A percentile compares a stretch with the other conserved stretches of the same genome.
Evolutionary conservation across 192 early-diverging fungal genomes (phyloP).

Genomic region (Kickxella alabastrina): DNA sequence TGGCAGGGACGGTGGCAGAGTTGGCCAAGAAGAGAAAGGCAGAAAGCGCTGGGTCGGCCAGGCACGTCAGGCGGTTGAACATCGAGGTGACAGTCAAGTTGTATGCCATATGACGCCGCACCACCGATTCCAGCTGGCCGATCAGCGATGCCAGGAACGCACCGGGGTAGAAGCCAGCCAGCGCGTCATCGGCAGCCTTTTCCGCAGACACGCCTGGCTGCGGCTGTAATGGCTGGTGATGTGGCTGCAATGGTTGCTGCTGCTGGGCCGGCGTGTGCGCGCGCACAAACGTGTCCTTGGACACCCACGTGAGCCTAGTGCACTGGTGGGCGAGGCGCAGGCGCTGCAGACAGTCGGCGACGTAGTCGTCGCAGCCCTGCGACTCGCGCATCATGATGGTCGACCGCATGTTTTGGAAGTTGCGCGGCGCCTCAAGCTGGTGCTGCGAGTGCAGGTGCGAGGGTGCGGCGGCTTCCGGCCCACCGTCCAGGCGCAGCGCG

Average conservation of each 20-base stretch:
- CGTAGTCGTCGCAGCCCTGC: slow-evolving; percentile 44
- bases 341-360: slow-evolving; percentile 18
- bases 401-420: slow-evolving; percentile 16
- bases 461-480: background rate
- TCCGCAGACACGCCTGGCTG: too few relatives aligned
- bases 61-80: slow-evolving; percentile 48
- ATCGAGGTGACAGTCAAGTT: slow-evolving; percentile 59
- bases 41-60: slow-evolving; percentile 45
- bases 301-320: slow-evolving; percentile 8
- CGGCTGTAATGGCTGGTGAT: too few relatives aligned
- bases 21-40: slow-evolving; percentile 42
- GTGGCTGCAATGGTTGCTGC: too few relatives aligned
- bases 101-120: slow-evolving; percentile 56
- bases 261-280: background rate
- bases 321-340: slow-evolving; percentile 14
- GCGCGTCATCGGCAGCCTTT: background rate
- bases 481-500: slow-evolving; percentile 19
- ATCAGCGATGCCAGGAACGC: slow-evolving; percentile 52
- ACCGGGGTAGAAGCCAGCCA: slow-evolving; percentile 50
- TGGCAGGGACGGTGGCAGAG: slow-evolving; percentile 10
- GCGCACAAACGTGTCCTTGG: background rate
- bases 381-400: slow-evolving; percentile 26
- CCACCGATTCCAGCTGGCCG: slow-evolving; percentile 36
- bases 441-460: slow-evolving; percentile 1
- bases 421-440: slow-evolving; percentile 7